Conservation (phyloP, 2,329 filamentous ascomycete species). For the Aspergillus brunneoviolaceus region DNA sequence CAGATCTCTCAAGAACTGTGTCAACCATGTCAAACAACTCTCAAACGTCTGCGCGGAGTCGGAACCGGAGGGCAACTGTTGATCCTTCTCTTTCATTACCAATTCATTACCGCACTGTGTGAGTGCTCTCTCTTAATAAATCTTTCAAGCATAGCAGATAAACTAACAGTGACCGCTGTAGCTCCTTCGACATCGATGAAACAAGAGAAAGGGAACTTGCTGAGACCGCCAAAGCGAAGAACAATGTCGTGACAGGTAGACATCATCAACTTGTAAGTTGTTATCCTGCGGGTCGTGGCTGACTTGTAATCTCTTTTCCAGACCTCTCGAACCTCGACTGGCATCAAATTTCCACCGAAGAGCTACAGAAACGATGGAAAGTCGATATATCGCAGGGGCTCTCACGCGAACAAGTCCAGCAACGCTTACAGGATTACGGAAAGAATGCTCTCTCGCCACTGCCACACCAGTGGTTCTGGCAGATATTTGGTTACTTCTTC, state of each 20-base stretch:
- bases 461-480: conserved; percentile 58
- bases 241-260: conserved; percentile 48
- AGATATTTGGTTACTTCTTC: conserved; percentile 69
- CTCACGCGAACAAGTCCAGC: conserved; percentile 56
- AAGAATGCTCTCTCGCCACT: conserved; percentile 67
- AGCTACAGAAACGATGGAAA: conserved; percentile 60
- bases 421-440: conserved; percentile 61
- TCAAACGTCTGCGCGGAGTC: conserved; percentile 16
- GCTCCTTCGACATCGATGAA: conserved; percentile 59
- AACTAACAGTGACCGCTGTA: conserved; percentile 10
- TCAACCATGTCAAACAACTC: conserved; percentile 11
- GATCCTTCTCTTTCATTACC: conserved; percentile 29
- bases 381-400: conserved; percentile 60
- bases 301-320: conserved; percentile 24
- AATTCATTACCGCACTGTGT: conserved; percentile 35
- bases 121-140: neutral
- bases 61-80: conserved; percentile 15
- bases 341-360: conserved; percentile 60
- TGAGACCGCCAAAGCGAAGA: conserved; percentile 46
- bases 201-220: conserved; percentile 49
- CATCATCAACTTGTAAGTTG: neutral
- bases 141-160: too few relatives aligned
- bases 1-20: conserved; percentile 3
- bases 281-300: neutral
- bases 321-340: conserved; percentile 61